Percentiles rank a stretch among this genome's conserved stretches.
phyloP scores from a whole-genome alignment of 2,329 filamentous ascomycete genomes.

The Pestalotiopsis sp. region DNA sequence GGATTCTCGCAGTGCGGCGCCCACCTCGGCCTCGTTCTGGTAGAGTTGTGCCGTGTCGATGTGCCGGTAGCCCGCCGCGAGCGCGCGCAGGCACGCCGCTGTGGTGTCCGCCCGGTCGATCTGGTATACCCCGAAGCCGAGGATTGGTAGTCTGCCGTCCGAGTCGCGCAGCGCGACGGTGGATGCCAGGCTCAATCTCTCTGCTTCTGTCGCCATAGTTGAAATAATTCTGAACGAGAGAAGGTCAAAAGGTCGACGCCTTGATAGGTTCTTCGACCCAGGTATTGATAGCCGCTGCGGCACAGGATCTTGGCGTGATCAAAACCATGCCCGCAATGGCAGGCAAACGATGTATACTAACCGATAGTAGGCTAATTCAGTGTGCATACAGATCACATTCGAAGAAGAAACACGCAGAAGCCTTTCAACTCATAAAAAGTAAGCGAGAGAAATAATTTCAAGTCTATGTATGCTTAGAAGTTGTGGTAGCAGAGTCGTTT shows the following conservation, averaged over 20 bases:
- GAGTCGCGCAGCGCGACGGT: neutral
- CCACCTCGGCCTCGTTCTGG: constrained; percentile 63
- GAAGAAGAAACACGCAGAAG: too few species aligned
- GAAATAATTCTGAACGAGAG: too few species aligned
- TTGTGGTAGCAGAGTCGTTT: too few species aligned
- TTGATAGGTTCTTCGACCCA: too few species aligned
- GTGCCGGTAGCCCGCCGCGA: constrained; percentile 55
- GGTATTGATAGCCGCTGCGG: neutral
- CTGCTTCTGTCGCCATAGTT: neutral
- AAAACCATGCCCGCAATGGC: neutral
- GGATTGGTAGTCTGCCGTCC: neutral
- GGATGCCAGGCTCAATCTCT: neutral
- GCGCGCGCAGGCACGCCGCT: constrained; percentile 43
- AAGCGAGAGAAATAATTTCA: too few species aligned
- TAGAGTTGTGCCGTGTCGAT: constrained; percentile 67
- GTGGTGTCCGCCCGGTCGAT: constrained; percentile 1
- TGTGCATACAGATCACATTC: too few species aligned
- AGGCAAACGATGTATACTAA: neutral
- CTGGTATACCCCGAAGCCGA: constrained; percentile 12
- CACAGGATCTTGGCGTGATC: neutral
- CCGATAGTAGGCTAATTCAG: neutral
- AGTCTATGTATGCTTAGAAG: too few species aligned
- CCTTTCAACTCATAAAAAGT: too few species aligned
- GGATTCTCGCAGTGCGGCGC: constrained; percentile 57
- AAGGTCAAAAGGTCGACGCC: too few species aligned